phyloP scores from a whole-genome alignment of 345 rosid species.

The Litchi chinensis region DNA sequence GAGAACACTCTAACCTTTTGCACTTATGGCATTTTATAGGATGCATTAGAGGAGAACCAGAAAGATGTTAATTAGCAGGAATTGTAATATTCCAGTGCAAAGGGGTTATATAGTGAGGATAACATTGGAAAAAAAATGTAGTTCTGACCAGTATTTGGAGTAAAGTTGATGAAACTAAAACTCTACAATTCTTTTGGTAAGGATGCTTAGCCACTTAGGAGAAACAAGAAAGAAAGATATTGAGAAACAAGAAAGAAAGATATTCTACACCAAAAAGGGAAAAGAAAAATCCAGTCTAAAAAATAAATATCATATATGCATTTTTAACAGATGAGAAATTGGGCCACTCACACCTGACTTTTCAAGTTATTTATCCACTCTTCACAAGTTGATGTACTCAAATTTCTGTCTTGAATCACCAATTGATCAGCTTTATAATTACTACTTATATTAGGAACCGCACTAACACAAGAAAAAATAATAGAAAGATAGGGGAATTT shows the following conservation, averaged over 20 bases:
- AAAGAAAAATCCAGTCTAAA: too few species aligned
- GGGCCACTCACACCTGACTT: not conserved
- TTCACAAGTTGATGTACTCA: not conserved
- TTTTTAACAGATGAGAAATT: not conserved
- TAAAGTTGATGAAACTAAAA: not conserved
- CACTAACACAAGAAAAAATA: too few species aligned
- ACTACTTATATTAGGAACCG: not conserved
- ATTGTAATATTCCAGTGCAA: not conserved
- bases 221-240: not conserved
- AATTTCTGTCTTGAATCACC: not conserved
- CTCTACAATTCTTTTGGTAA: not conserved
- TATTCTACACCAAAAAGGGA: not conserved
- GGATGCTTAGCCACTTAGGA: not conserved
- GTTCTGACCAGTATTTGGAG: not conserved
- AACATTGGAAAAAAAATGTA: too few species aligned
- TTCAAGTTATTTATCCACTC: not conserved
- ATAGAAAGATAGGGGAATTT: too few species aligned
- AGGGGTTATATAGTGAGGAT: not conserved
- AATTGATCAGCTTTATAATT: not conserved
- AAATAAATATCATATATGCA: too few species aligned
- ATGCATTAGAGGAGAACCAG: not conserved
- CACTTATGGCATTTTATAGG: not conserved
- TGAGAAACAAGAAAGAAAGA: not conserved
- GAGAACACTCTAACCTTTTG: not conserved
- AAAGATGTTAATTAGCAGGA: not conserved